Base-by-base conservation (phyloP, 257 asterid genomes). In the Anisodus tanguticus region DNA sequence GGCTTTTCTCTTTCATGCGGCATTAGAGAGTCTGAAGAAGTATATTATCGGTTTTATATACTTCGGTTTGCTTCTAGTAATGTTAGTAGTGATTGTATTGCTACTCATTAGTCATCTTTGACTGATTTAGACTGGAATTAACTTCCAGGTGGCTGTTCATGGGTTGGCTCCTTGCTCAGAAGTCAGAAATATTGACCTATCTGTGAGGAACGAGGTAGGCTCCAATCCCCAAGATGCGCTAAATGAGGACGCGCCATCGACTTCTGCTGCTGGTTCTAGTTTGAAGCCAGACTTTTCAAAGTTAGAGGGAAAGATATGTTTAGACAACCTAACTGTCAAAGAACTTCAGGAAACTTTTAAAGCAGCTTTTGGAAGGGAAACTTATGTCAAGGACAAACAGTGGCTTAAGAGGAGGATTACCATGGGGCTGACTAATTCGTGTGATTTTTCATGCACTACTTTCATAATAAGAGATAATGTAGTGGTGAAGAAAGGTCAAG, bases 311-410 rank as follows among this genome's bases (percentile, higher is more conserved):
- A 95, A 94, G 87, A 89, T 96, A 88, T 89, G 89, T 90, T 90
- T 96, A 81, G 98, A 94, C 62, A 88, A 79, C 79, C 91, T 96
- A 82, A 85, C 95, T 80, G 98, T 96, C 84, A 93, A 89, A 86
- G 98, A 94, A 85, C 98, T 96, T 79, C 99, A 94, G 84, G 98
- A 93, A 87, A 93, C 95, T 83, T 96, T 94, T 88, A 93, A 80
- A 88, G 98, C 98, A 70, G 92, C 98, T 62, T 96, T 96, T 90
- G 99, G 99, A 85, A 91, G 98, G 85, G 97, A 91, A 90, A 96
- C 98, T 85, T 91, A 92, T 64, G 99, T 96, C 87, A 96, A 96
- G 92, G 98, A 96, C 90, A 94, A 93, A 85, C 95, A 90, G 82
- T 96, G 99, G 99, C 97, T 96, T 76, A 92, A 93, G 89, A 92